Conservation (phyloP, 495 filamentous ascomycete genomes). For the Neurospora sp. region DNA sequence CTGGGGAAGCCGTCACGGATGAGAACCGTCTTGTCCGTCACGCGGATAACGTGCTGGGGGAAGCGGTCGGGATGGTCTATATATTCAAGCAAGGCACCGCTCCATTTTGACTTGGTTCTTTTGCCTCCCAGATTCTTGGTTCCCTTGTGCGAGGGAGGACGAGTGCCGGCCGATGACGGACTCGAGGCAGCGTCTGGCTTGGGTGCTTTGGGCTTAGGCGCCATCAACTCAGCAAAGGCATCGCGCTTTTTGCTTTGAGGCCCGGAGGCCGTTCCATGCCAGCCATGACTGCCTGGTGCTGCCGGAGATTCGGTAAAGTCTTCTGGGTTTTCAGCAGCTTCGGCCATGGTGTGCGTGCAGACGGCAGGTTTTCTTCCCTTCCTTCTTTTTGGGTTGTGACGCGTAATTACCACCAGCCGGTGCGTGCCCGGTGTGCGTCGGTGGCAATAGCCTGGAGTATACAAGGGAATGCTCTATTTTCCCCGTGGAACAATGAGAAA, state of each 20-base stretch:
- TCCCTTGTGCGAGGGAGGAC: constrained; percentile 6
- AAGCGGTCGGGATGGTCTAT: constrained; percentile 56
- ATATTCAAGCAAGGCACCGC: constrained; percentile 63
- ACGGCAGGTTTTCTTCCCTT: neutral
- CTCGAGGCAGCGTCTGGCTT: constrained; percentile 9
- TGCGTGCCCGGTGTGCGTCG: neutral
- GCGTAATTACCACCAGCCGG: neutral
- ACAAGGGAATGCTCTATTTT: neutral
- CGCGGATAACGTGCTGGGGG: constrained; percentile 55
- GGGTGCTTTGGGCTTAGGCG: constrained; percentile 39
- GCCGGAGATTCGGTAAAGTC: constrained; percentile 14
- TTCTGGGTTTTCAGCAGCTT: constrained; percentile 9
- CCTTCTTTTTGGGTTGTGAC: neutral
- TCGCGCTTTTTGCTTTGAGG: constrained; percentile 11
- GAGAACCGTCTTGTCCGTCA: constrained; percentile 62
- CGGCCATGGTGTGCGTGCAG: constrained; percentile 7
- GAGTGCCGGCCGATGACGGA: constrained; percentile 3
- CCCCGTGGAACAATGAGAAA: neutral
- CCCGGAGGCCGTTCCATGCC: neutral
- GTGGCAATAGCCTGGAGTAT: neutral
- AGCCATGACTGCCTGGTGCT: neutral
- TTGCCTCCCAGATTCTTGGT: constrained; percentile 17
- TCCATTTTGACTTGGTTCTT: constrained; percentile 30
- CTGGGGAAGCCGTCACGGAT: constrained; percentile 84
- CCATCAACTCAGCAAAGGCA: constrained; percentile 57